Base-by-base conservation (phyloP, 73 alveolate genomes). In the Effrenium voratum region DNA sequence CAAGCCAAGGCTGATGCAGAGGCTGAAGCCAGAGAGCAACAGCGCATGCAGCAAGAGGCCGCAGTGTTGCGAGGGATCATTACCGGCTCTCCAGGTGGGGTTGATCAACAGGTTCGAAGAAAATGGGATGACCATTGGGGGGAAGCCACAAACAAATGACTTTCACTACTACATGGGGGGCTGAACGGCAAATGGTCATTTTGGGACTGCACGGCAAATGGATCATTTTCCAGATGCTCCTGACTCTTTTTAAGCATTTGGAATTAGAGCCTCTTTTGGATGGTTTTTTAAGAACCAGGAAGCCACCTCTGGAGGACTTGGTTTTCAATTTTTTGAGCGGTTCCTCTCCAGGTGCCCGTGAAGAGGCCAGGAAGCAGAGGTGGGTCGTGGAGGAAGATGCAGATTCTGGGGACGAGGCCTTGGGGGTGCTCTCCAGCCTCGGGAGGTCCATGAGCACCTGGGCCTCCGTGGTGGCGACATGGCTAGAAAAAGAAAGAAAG, bases 401-500 rank as follows among this genome's bases (percentile, higher is more conserved):
- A 22, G 91, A 79, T 68, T 79, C 91, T 15, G 91, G 68, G 19
- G 91, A 79, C 43, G 91, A 79, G 34, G 91, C 91, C 5, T 44
- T 79, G 36, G 91, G 91, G 28, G 68, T 79, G 6, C 68, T 79
- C 12, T 79, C 91, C 44, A 79, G 91, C 66, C 32, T 79, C 3
- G 66, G 91, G 57, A 45, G 91, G 40, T 79, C 91, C 44, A 79
- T 79, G 91, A 46, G 91, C 68, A 79, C 91, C 22, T 79, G 91
- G 91, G 91, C 91, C 1, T 43, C 70, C 34, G 66, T 79, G 26
- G 91, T 68, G 19, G n/a, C n/a, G n/a, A n/a, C n/a, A n/a, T n/a
- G n/a, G n/a, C n/a, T n/a, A n/a, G n/a, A n/a, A n/a, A n/a, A n/a
- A n/a, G n/a, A n/a, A n/a, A n/a, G n/a, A n/a, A n/a, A n/a, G n/a